Conservation (phyloP, 495 filamentous ascomycete genomes). For the Aspergillus indologenus region DNA sequence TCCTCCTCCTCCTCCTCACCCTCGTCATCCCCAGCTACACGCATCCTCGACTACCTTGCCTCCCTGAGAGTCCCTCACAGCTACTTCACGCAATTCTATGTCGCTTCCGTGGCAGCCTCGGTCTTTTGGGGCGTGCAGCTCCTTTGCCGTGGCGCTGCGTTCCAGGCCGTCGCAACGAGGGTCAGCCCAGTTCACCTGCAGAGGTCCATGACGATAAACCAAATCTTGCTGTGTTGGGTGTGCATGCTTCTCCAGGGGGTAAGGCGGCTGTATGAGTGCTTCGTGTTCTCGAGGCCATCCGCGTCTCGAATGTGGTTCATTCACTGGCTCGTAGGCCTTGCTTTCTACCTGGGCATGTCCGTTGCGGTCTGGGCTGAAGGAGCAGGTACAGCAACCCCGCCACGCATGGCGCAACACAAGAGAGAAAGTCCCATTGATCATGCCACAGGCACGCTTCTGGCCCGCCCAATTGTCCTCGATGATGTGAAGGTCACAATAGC, state of each 20-base stretch:
- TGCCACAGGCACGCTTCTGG: slow-evolving; percentile 29
- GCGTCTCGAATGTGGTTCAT: slow-evolving; percentile 75
- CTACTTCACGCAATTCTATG: slow-evolving; percentile 88
- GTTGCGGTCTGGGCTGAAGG: slow-evolving; percentile 87
- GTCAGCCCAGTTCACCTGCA: slow-evolving; percentile 34
- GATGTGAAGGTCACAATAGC: slow-evolving; percentile 37
- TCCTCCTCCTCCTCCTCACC: slow-evolving; percentile 11
- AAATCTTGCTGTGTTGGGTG: slow-evolving; percentile 64
- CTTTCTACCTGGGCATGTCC: slow-evolving; percentile 69
- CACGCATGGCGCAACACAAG: neutral
- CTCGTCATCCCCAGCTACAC: slow-evolving; percentile 13
- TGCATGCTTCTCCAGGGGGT: slow-evolving; percentile 71
- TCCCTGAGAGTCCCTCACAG: slow-evolving; percentile 69
- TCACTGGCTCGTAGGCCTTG: slow-evolving; percentile 75
- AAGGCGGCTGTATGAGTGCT: slow-evolving; percentile 72
- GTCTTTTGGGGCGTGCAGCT: slow-evolving; percentile 76
- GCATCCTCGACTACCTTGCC: slow-evolving; percentile 51
- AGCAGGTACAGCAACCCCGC: slow-evolving; percentile 52
- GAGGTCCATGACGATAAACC: slow-evolving; percentile 58
- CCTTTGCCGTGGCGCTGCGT: slow-evolving; percentile 50
- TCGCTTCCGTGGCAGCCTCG: slow-evolving; percentile 65
- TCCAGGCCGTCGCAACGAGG: slow-evolving; percentile 37
- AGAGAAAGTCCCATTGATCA: slow-evolving; percentile 19
- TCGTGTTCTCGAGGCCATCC: slow-evolving; percentile 59
- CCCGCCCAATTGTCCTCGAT: slow-evolving; percentile 27